phyloP scores from a whole-genome alignment of 108 stramenopile species.

The Cyclotella atomus region DNA sequence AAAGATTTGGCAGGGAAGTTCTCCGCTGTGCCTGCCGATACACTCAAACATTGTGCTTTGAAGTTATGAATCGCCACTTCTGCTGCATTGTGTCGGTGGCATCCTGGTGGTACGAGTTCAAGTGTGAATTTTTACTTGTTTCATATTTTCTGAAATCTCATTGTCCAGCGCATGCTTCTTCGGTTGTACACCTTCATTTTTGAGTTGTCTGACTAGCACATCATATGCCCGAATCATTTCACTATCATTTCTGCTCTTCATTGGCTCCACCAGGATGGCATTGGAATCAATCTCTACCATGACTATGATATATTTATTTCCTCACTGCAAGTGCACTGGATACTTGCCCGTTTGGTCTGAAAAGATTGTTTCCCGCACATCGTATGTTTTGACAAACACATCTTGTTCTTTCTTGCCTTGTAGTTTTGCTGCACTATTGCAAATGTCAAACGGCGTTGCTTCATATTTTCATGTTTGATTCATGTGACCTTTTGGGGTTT shows the following conservation, averaged over 20 bases:
- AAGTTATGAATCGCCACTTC: neutral
- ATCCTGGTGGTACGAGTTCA: slow-evolving; percentile 45
- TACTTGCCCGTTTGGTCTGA: neutral
- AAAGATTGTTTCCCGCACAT: neutral
- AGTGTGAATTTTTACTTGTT: neutral
- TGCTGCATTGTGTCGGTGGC: no score
- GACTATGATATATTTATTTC: no score
- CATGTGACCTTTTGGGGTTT: slow-evolving; percentile 6
- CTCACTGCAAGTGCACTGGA: neutral
- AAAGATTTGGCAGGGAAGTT: slow-evolving; percentile 33
- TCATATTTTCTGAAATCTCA: neutral
- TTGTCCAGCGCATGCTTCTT: neutral
- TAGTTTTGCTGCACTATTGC: neutral
- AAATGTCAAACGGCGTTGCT: neutral
- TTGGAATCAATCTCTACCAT: no score
- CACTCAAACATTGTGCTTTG: slow-evolving; percentile 21
- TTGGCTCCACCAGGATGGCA: neutral
- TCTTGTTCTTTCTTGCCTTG: neutral
- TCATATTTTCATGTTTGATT: neutral
- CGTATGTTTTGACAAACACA: neutral
- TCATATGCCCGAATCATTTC: slow-evolving; percentile 1
- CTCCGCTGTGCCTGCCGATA: slow-evolving; percentile 42
- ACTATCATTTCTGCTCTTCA: neutral
- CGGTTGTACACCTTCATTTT: no score
- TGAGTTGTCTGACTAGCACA: neutral